phyloP scores from a whole-genome alignment of 176 grass and related monocot species.

The Eleusine coracana region DNA sequence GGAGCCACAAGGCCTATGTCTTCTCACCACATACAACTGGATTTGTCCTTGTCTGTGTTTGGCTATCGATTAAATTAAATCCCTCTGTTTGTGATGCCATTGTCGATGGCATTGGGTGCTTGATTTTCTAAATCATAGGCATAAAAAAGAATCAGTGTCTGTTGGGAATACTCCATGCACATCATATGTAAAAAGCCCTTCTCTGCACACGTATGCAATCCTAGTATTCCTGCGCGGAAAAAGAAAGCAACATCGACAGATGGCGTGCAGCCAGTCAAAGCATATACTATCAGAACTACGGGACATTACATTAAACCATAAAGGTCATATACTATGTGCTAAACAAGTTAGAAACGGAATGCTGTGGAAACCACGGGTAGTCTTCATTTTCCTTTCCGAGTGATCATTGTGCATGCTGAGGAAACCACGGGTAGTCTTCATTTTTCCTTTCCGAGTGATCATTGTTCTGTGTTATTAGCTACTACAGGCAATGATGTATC shows the following conservation, averaged over 20 bases:
- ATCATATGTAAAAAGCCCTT: conserved; percentile 31
- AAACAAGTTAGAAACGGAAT: conserved; percentile 1
- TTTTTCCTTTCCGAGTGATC: neutral
- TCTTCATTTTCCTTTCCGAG: neutral
- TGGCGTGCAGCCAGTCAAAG: conserved; percentile 17
- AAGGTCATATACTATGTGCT: neutral
- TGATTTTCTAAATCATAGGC: conserved; percentile 35
- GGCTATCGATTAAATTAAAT: conserved; percentile 32
- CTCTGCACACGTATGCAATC: conserved; percentile 28
- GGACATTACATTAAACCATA: neutral
- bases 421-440: neutral
- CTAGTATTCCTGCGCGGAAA: conserved; percentile 1
- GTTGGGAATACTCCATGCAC: conserved; percentile 32
- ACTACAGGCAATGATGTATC: neutral
- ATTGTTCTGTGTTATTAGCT: neutral
- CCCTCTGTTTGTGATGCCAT: neutral
- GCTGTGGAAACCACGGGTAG: too few relatives aligned
- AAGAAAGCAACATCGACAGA: conserved; percentile 14
- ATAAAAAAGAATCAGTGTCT: conserved; percentile 17
- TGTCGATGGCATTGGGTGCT: conserved; percentile 30
- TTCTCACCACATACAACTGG: conserved; percentile 32
- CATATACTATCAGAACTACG: neutral
- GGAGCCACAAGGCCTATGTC: conserved; percentile 40
- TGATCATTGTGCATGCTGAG: neutral
- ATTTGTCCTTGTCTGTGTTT: conserved; percentile 30